These are phyloP conservation scores for Coemansia reversa DNA, from an alignment of 192 early-diverging fungal species.

Conservation along the genomic window DNA sequence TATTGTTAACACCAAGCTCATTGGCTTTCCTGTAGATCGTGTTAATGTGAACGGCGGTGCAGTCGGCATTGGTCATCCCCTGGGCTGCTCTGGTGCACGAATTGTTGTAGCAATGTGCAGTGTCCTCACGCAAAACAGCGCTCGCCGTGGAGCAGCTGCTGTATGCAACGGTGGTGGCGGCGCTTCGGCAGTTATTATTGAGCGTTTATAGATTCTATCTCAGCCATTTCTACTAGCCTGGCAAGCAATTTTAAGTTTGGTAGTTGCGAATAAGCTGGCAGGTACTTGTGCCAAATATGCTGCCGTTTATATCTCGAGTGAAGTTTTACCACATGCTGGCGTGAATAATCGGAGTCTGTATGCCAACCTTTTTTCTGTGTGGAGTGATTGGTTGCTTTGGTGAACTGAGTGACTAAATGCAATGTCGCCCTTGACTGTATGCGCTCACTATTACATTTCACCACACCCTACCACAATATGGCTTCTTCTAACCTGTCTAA, in stretches of 20 bases:
- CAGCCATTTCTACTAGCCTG: background rate
- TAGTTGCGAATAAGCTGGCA: background rate
- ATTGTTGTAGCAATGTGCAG: constrained; percentile 80
- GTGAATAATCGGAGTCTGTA: too few relatives aligned
- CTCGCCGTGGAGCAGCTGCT: constrained; percentile 84
- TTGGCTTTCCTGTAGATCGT: constrained; percentile 70
- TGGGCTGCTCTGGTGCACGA: constrained; percentile 93
- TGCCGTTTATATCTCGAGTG: background rate
- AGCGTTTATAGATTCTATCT: constrained; percentile 43
- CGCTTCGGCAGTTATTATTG: constrained; percentile 82
- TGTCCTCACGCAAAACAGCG: constrained; percentile 68
- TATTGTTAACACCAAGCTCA: constrained; percentile 80
- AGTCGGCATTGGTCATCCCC: constrained; percentile 94
- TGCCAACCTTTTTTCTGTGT: too few relatives aligned
- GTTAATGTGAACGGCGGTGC: constrained; percentile 96
- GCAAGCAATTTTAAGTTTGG: background rate
- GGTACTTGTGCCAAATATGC: too few relatives aligned
- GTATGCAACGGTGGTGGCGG: constrained; percentile 98
- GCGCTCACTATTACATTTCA: too few relatives aligned
- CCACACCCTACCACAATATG: too few relatives aligned
- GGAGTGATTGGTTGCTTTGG: too few relatives aligned
- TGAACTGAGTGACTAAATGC: too few relatives aligned
- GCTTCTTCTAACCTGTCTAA: too few relatives aligned
- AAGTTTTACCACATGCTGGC: background rate
- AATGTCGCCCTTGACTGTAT: too few relatives aligned